Evolutionary conservation across 495 filamentous ascomycete species (phyloP).

Genomic region (Neohortaea acidophila): DNA sequence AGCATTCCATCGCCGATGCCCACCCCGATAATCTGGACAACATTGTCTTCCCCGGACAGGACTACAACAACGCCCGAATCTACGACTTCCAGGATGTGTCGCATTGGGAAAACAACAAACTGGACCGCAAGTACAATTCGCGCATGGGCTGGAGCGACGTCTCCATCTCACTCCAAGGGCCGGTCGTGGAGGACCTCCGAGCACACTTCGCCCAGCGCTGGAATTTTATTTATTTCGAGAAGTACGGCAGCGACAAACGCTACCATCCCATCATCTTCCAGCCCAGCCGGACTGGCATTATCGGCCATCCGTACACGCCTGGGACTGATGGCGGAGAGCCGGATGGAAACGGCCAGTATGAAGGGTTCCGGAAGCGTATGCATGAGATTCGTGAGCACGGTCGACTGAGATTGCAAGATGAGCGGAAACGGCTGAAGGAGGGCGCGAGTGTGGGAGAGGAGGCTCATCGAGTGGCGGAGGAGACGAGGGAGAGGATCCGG

Average conservation of each 20-base stretch:
- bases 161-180: constrained; percentile 64
- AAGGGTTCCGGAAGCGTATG: constrained; percentile 22
- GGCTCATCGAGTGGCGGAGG: neutral
- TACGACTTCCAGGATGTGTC: constrained; percentile 77
- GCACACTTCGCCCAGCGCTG: constrained; percentile 75
- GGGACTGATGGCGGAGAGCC: constrained; percentile 9
- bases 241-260: constrained; percentile 52
- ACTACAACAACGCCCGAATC: constrained; percentile 84
- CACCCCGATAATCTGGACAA: constrained; percentile 61
- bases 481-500: neutral
- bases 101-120: constrained; percentile 74
- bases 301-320: constrained; percentile 14
- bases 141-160: constrained; percentile 95
- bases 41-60: constrained; percentile 78
- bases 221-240: constrained; percentile 82
- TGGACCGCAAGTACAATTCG: constrained; percentile 61
- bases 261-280: constrained; percentile 30
- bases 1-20: constrained; percentile 69
- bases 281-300: constrained; percentile 9
- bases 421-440: constrained; percentile 11
- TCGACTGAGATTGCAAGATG: constrained; percentile 12
- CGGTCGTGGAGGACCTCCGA: constrained; percentile 60
- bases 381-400: constrained; percentile 2
- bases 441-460: neutral
- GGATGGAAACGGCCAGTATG: constrained; percentile 28